Evolutionary conservation across 2,329 filamentous ascomycete species (phyloP), one percentile per base, ranked within the genome.

Genomic region (Pezicula radicicola): DNA sequence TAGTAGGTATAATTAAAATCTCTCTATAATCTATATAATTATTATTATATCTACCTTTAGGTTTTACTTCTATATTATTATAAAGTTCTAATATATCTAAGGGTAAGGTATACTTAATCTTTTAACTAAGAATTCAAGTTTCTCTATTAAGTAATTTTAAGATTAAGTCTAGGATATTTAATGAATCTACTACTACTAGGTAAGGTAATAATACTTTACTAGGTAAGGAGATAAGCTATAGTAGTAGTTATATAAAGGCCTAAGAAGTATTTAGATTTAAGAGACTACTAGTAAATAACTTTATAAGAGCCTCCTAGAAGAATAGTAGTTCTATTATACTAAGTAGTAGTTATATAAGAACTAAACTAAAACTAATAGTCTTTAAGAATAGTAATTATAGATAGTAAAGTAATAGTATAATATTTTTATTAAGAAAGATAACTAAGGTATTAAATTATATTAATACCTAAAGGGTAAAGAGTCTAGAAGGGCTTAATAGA

Each of bases 11-110:
- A 13, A 91, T 83, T 2, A 77, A 69, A 35, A 89, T 82, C 0
- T 81, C 54, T 0, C 80, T 75, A 58, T 84, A 85, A 56, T 89
- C 75, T 1, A 61, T 70, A 61, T 79, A 79, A 59, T 91, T 88
- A 49, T 92, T 92, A 65, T 91, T 85, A 56, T 92, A 87, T 0
- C 88, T 77, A 0, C 86, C 86, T 0, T 87, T 87, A 0, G 85
- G 77, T 1, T 41, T 47, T 4, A 39, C 41, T 4, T 57, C 56
- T 5, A 50, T 40, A 45, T 59, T 49, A 13, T 47, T 21, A 53
- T 21, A 28, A 57, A 48, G 6, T 61, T 58, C 5, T 61, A 58
- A 43, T 3, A 19, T 12, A 13, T 43, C 40, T 6, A 43, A 19
- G 58, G 63, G 50, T 0, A 73, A 47, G 21, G 68, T 54, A 47